phyloP scores from a whole-genome alignment of 2,329 filamentous ascomycete genomes.

The Botrytis hyacinthi region DNA sequence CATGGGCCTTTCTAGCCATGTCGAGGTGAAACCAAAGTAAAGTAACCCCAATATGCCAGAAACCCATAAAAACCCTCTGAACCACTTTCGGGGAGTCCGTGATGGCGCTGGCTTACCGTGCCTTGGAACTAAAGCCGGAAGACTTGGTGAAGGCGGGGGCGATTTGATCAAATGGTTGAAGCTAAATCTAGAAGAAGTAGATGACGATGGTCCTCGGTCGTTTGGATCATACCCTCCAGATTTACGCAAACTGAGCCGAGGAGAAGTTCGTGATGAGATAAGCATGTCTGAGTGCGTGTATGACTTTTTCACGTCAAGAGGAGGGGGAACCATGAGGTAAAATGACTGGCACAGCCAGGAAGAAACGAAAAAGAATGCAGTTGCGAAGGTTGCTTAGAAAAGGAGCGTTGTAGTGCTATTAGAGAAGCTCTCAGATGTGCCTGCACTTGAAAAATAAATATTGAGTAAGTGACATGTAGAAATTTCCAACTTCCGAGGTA shows the following conservation, averaged over 20 bases:
- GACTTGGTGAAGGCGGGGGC: conserved; percentile 67
- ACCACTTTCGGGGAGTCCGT: conserved; percentile 30
- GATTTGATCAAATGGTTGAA: conserved; percentile 68
- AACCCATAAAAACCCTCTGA: conserved; percentile 49
- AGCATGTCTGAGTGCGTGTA: conserved; percentile 41
- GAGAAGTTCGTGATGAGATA: conserved; percentile 41
- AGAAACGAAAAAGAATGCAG: conserved; percentile 20
- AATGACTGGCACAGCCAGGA: conserved; percentile 37
- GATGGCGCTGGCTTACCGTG: conserved; percentile 59
- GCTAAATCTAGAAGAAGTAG: conserved; percentile 61
- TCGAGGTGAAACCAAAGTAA: conserved; percentile 46
- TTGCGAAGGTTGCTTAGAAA: conserved; percentile 31
- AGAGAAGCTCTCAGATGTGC: conserved; percentile 27
- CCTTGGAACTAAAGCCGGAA: conserved; percentile 65
- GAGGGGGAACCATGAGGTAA: conserved; percentile 32
- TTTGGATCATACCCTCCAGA: conserved; percentile 51
- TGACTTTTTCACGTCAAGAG: conserved; percentile 39
- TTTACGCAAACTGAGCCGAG: conserved; percentile 58
- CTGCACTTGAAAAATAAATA: conserved; percentile 28
- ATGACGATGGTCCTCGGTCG: conserved; percentile 55
- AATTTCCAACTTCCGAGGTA: conserved; percentile 3
- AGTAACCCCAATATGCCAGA: conserved; percentile 50
- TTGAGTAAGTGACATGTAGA: conserved; percentile 17
- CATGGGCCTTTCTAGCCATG: conserved; percentile 38
- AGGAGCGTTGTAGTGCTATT: conserved; percentile 20